Evolutionary conservation across 345 rosid species (phyloP), one percentile per base, ranked within the genome.

Genomic region (Hirschfeldia incana): DNA sequence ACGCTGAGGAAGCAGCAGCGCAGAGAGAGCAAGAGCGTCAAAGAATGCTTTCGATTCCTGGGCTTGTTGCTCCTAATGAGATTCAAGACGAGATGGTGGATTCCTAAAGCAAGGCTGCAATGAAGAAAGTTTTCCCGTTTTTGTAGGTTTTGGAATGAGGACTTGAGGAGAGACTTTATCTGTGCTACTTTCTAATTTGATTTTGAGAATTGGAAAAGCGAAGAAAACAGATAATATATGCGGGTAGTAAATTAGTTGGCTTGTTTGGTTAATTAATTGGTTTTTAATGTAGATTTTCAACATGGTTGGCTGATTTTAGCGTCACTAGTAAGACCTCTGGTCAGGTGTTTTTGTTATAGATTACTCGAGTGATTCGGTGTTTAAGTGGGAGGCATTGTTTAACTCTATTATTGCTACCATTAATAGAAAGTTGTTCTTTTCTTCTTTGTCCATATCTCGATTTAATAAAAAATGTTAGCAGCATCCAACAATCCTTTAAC

Each of bases 31-130:
- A 87, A 74, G 93, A 91, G 81, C 84, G 90, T 29, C 89, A 80
- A 84, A 84, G 96, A 77, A 91, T 91, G 96, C 88, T 89, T 74
- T 86, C 88, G 5, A 88, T 91, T 76, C 93, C 96, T 16, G 96
- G 96, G 80, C 90, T 91, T 46, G 86, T 91, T 57, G 91, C 93
- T 65, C 93, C 96, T 10, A 87, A 86, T 53, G 96, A 91, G 76
- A 86, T 87, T 55, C 91, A 89, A 80, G 96, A 91, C 51, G 96
- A 91, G 80, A 91, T 91, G 95, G 66, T 88, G 70, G 96, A 91
- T 76, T 89, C 93, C 1, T 91, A 85, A 87, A 17, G 17, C 13
- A 59, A 58, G 69, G 26, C 58, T 51, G 53, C 60, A 39, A 57
- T 39, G 13, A 42, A 33, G 29, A 49, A 37, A 72, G 72, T 63